Evolutionary conservation across 78 protist species (phyloP), one percentile per base, ranked within the genome.

Genomic region (Emiliania huxleyi): DNA sequence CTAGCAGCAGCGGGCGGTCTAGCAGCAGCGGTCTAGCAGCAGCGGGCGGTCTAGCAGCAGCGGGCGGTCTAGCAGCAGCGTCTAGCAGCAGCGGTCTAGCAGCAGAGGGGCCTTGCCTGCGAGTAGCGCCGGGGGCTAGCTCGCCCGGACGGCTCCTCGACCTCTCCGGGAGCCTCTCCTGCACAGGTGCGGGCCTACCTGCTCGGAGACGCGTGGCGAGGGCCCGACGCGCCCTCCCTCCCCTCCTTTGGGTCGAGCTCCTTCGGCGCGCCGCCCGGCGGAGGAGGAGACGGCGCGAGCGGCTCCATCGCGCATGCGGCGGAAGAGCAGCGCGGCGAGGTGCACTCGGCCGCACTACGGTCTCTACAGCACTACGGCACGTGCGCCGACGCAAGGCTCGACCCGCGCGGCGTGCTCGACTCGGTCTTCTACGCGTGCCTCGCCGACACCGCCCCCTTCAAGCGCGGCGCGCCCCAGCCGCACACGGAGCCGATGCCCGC

Each of bases 101-200:
- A n/a, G n/a, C n/a, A n/a, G n/a, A n/a, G n/a, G n/a, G n/a, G n/a
- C n/a, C n/a, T n/a, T n/a, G n/a, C n/a, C n/a, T n/a, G n/a, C n/a
- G n/a, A n/a, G n/a, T n/a, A n/a, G n/a, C n/a, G n/a, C n/a, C n/a
- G n/a, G n/a, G n/a, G n/a, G n/a, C n/a, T n/a, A n/a, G n/a, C n/a
- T n/a, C n/a, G n/a, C n/a, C n/a, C n/a, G n/a, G n/a, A n/a, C n/a
- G n/a, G n/a, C n/a, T n/a, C n/a, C n/a, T n/a, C n/a, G n/a, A n/a
- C n/a, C n/a, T n/a, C n/a, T n/a, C n/a, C n/a, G n/a, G n/a, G n/a
- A n/a, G n/a, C 62, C 62, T 8, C 62, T 19, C 15, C 29, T 52
- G 62, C 62, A 52, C 62, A 52, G 81, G 85, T 77, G 46, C 85
- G 85, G 26, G 44, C 85, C 33, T 40, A 77, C 85, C 48, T 77